phyloP scores from a whole-genome alignment of 306 rosid species.

The Castanospermum australe region DNA sequence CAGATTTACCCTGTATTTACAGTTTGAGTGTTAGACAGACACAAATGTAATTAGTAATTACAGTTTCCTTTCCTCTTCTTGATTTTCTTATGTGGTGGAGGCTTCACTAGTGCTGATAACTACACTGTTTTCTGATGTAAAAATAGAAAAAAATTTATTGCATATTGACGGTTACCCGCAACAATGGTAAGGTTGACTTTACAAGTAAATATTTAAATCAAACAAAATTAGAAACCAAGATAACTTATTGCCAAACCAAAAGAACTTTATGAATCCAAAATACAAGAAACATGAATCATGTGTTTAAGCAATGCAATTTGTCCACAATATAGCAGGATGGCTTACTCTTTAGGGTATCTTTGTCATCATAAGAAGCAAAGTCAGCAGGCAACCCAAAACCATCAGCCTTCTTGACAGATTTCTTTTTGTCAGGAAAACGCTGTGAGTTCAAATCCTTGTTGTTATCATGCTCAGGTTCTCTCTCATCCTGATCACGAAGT shows the following conservation, averaged over 20 bases:
- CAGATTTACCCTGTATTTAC: background rate
- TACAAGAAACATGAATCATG: background rate
- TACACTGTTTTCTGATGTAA: background rate
- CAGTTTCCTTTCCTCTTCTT: slow-evolving; percentile 14
- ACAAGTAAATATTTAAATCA: background rate
- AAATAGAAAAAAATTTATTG: background rate
- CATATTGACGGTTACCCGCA: too few relatives aligned
- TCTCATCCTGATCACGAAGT: slow-evolving; percentile 69
- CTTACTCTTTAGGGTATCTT: slow-evolving; percentile 70
- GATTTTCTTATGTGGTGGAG: background rate
- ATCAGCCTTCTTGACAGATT: slow-evolving; percentile 69
- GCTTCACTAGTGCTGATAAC: background rate
- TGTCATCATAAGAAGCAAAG: slow-evolving; percentile 66
- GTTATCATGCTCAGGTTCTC: slow-evolving; percentile 70
- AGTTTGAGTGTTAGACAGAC: slow-evolving; percentile 6
- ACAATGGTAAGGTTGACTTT: too few relatives aligned
- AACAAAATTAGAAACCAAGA: background rate
- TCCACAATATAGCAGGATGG: slow-evolving; percentile 22
- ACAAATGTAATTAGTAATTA: background rate
- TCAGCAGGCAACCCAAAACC: slow-evolving; percentile 60
- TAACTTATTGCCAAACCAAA: slow-evolving; percentile 15
- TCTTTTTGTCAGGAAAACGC: slow-evolving; percentile 64
- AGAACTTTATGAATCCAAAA: slow-evolving; percentile 10
- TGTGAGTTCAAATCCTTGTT: slow-evolving; percentile 59
- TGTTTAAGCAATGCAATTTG: background rate